phyloP scores from a whole-genome alignment of 2,329 filamentous ascomycete species.

The Colletotrichum cereale region DNA sequence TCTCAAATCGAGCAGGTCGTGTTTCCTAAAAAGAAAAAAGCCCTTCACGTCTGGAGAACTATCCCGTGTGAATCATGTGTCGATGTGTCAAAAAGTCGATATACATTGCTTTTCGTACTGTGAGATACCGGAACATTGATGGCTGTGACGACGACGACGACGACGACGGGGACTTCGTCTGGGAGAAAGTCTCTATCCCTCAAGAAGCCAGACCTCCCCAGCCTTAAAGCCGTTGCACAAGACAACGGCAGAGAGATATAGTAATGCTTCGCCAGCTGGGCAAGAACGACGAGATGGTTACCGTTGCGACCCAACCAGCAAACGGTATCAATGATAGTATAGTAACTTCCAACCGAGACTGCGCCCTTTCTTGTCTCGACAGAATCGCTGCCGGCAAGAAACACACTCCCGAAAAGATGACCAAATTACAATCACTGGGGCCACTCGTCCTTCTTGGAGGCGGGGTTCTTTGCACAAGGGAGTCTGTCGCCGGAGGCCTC shows the following conservation, averaged over 20 bases:
- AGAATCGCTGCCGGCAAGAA: not conserved
- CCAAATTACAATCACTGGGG: no score
- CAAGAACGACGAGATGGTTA: not conserved
- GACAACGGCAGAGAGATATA: not conserved
- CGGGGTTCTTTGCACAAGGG: no score
- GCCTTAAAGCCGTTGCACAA: not conserved
- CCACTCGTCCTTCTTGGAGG: no score
- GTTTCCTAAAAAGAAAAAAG: no score
- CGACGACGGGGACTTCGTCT: no score
- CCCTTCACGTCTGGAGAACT: no score
- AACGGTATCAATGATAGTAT: not conserved
- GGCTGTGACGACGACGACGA: not conserved
- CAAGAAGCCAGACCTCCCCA: no score
- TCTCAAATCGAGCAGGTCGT: no score
- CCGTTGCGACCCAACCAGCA: not conserved
- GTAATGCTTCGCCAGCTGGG: not conserved
- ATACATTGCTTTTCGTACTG: not conserved
- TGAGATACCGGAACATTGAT: not conserved
- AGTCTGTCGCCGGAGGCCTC: no score
- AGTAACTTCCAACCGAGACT: not conserved
- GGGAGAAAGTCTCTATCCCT: no score
- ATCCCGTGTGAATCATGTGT: not conserved
- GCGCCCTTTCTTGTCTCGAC: not conserved
- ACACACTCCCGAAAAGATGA: no score
- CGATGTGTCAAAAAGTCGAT: not conserved